A percentile compares a stretch with the other conserved stretches of the same genome.
Evolutionary conservation across 2,329 filamentous ascomycete species (phyloP).

Genomic region (Botrytis pseudocinerea): DNA sequence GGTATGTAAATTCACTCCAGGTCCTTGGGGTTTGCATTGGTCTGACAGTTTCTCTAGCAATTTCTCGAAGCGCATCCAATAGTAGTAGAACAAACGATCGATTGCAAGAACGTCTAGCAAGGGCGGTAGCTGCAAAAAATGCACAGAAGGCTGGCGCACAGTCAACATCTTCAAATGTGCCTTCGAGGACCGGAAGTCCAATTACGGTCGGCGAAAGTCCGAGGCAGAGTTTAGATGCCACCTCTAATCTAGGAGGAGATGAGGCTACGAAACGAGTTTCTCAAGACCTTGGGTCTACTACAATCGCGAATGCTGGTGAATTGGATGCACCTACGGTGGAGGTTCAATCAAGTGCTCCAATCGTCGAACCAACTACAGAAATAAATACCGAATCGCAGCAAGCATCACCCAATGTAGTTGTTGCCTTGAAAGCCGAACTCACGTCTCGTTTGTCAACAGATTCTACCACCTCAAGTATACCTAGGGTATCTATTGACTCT

Average conservation of each 20-base stretch:
- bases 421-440: conserved; percentile 31
- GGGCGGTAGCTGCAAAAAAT: conserved; percentile 76
- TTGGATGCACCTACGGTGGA: conserved; percentile 28
- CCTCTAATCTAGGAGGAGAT: conserved; percentile 26
- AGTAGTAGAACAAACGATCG: conserved; percentile 70
- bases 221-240: conserved; percentile 48
- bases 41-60: conserved; percentile 40
- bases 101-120: conserved; percentile 84
- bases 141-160: conserved; percentile 48
- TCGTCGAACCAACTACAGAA: not conserved
- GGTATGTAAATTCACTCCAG: conserved; percentile 39
- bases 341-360: conserved; percentile 26
- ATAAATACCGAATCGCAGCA: conserved; percentile 6
- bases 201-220: conserved; percentile 47
- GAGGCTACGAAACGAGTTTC: conserved; percentile 5
- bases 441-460: conserved; percentile 36
- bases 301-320: not conserved
- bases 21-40: not conserved
- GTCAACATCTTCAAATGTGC: conserved; percentile 50
- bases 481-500: conserved; percentile 34
- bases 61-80: conserved; percentile 65
- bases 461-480: conserved; percentile 35
- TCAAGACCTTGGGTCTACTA: conserved; percentile 19
- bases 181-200: conserved; percentile 55
- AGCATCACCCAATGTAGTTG: conserved; percentile 24